These are phyloP conservation scores for Penicillium oxalicum DNA, from an alignment of 2,329 filamentous ascomycete genomes.

Conservation along the genomic window DNA sequence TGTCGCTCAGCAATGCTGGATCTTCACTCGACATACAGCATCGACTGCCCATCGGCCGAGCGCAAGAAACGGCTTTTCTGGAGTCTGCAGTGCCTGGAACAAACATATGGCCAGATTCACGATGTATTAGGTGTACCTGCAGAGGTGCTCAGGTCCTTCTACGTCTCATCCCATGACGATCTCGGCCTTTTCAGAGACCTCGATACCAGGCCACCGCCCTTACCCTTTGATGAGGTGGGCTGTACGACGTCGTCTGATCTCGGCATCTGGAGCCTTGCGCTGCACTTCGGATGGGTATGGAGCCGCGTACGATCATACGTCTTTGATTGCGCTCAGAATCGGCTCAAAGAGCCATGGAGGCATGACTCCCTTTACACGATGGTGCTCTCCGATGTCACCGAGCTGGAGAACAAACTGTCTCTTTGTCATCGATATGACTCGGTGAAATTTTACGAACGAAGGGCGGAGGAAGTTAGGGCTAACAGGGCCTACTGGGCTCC, in stretches of 20 bases:
- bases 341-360: conserved; percentile 48
- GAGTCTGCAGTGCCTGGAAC: conserved; percentile 48
- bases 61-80: conserved; percentile 49
- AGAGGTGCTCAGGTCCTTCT: conserved; percentile 38
- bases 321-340: conserved; percentile 44
- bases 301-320: conserved; percentile 43
- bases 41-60: conserved; percentile 34
- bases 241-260: conserved; percentile 37
- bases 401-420: conserved; percentile 42
- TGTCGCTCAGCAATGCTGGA: conserved; percentile 49
- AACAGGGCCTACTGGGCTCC: conserved; percentile 48
- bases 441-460: conserved; percentile 49
- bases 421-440: conserved; percentile 50
- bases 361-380: conserved; percentile 49
- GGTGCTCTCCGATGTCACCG: conserved; percentile 48
- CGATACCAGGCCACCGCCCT: conserved; percentile 36
- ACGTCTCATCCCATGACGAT: conserved; percentile 17
- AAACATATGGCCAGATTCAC: conserved; percentile 46
- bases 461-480: conserved; percentile 41
- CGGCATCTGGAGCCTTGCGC: conserved; percentile 48
- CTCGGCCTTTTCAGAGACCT: conserved; percentile 19
- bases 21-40: conserved; percentile 35
- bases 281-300: conserved; percentile 50
- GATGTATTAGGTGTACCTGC: conserved; percentile 41
- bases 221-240: conserved; percentile 44